Conservation (phyloP, 2,329 filamentous ascomycete genomes). For the Nemania sp. region DNA sequence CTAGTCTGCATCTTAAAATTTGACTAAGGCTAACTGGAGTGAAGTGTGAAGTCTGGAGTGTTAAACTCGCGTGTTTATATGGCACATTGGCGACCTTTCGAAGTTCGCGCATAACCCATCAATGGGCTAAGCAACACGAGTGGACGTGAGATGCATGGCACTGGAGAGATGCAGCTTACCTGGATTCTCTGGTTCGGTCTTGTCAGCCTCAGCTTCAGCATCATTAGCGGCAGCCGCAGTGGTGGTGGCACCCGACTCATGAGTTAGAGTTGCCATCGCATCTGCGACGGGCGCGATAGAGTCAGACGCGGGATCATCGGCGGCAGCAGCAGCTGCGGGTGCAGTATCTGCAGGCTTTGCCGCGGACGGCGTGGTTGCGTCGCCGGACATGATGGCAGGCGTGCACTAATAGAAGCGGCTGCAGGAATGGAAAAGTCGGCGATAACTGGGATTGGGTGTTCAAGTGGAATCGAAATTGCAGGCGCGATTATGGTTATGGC, state of each 20-base stretch:
- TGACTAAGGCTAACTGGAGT: too few relatives aligned
- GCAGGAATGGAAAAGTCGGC: conserved; percentile 5
- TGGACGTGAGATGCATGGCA: conserved; percentile 7
- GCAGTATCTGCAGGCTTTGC: conserved; percentile 33
- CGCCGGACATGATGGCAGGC: conserved; percentile 36
- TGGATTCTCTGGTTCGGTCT: conserved; percentile 25
- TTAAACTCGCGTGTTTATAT: too few relatives aligned
- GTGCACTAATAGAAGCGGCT: conserved; percentile 14
- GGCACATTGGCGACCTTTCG: not conserved
- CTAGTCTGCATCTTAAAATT: too few relatives aligned
- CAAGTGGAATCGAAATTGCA: conserved; percentile 1
- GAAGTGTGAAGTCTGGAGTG: too few relatives aligned
- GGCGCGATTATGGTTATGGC: not conserved
- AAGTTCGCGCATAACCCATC: not conserved
- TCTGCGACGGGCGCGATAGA: conserved; percentile 31
- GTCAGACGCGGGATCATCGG: conserved; percentile 24
- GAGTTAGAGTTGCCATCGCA: conserved; percentile 29
- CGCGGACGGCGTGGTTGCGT: conserved; percentile 35
- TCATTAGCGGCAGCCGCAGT: conserved; percentile 15
- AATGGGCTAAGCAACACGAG: conserved; percentile 1
- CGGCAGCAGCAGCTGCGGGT: conserved; percentile 13
- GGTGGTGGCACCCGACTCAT: conserved; percentile 23
- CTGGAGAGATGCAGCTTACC: conserved; percentile 26
- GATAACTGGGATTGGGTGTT: too few relatives aligned
- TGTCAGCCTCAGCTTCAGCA: too few relatives aligned